phyloP scores from a whole-genome alignment of 2,329 filamentous ascomycete genomes.

The Malbranchea zuffiana region DNA sequence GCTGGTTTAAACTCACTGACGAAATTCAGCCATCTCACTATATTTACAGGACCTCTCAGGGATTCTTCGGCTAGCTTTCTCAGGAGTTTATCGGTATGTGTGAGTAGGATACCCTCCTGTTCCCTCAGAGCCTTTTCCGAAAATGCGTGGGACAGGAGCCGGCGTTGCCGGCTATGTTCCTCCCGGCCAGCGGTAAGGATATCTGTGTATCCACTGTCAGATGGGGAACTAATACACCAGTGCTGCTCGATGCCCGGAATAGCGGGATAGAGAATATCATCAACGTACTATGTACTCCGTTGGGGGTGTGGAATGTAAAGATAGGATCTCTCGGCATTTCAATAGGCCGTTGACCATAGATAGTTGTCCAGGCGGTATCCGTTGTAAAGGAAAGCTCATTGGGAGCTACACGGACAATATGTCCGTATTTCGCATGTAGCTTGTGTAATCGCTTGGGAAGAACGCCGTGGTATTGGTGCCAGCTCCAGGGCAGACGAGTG shows the following conservation, averaged over 20 bases:
- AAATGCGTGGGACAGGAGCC: constrained; percentile 27
- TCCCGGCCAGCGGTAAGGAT: constrained; percentile 21
- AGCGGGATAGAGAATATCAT: too few species aligned
- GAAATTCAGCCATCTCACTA: constrained; percentile 28
- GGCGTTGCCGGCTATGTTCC: constrained; percentile 26
- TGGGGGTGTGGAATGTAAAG: too few species aligned
- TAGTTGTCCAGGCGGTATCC: constrained; percentile 25
- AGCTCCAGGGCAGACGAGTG: constrained; percentile 18
- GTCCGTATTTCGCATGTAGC: constrained; percentile 22
- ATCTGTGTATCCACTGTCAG: too few species aligned
- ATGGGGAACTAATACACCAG: too few species aligned
- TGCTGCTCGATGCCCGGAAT: too few species aligned
- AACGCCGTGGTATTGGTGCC: constrained; percentile 10
- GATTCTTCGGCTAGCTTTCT: too few species aligned
- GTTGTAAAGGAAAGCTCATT: constrained; percentile 27
- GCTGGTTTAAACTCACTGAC: too few species aligned
- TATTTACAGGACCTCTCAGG: too few species aligned
- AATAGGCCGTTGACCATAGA: too few species aligned
- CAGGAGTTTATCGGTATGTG: constrained; percentile 24
- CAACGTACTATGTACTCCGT: too few species aligned
- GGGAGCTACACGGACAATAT: constrained; percentile 23
- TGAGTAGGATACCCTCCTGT: constrained; percentile 25
- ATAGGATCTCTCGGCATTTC: too few species aligned
- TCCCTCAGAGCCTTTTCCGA: constrained; percentile 25
- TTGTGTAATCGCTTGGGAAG: constrained; percentile 6